Evolutionary conservation across 495 filamentous ascomycete species (phyloP), one percentile per base, ranked within the genome.

Genomic region (Penicillium canescens): DNA sequence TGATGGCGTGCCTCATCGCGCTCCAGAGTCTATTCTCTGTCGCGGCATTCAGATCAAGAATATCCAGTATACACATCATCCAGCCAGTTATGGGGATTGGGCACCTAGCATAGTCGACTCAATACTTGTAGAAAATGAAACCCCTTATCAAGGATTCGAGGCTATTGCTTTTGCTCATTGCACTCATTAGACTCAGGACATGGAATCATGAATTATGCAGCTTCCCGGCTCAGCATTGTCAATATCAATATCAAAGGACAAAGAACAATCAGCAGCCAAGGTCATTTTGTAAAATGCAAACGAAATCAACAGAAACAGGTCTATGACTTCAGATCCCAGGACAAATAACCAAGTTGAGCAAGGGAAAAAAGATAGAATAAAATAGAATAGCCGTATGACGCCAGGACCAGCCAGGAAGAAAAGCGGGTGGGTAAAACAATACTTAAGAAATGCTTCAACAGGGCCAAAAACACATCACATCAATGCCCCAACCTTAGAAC

Each of bases 401-500:
- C 74, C 74, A 65, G 68, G 60, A 65, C 72, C 74, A 75, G 72
- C 71, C 71, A 70, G 65, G 69, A 63, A 66, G 50, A 57, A 65
- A 54, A 58, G 50, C 43, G 31, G 56, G 52, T 55, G 53, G 39
- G 55, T 47, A 50, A 55, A 56, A 56, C 36, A 61, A 60, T 42
- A 59, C 48, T 57, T 52, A 35, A 55, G 24, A 40, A 60, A 73
- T 65, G 57, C 63, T 59, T 47, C 54, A 61, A 62, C 23, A 41
- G 44, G 53, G 52, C 44, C 50, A 52, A 54, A 42, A 55, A 44
- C 39, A 26, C 38, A 49, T 52, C 55, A 26, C 16, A 54, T 47
- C 18, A n/a, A 26, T 42, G 38, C 44, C 45, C 44, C 16, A 60
- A n/a, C 36, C 36, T 23, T 39, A 18, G 37, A 31, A 51, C 20